phyloP scores from a whole-genome alignment of 192 early-diverging fungal species.

The Gonapodya sp. region DNA sequence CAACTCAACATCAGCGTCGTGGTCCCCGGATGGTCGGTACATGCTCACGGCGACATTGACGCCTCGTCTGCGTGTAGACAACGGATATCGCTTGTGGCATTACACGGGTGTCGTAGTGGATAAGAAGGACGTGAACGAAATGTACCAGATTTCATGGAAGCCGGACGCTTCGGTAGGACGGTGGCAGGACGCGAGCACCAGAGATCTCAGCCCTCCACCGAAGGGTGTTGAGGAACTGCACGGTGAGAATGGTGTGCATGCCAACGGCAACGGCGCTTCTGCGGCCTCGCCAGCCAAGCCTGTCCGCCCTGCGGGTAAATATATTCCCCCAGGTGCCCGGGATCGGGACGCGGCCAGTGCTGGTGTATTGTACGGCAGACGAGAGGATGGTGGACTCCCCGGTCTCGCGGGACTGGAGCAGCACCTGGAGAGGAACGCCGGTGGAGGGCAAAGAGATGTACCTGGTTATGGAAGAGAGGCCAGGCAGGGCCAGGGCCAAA shows the following conservation, averaged over 20 bases:
- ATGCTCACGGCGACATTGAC: conserved; percentile 89
- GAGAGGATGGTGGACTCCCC: not conserved
- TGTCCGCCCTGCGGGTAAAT: not conserved
- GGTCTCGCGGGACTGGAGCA: conserved; percentile 6
- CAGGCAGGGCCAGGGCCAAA: conserved; percentile 31
- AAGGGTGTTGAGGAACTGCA: not conserved
- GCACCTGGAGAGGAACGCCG: not conserved
- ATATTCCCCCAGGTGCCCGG: conserved; percentile 4
- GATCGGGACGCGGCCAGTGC: not conserved
- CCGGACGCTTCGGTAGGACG: not conserved
- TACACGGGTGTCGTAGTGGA: conserved; percentile 79
- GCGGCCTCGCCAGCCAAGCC: not conserved
- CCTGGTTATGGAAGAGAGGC: conserved; percentile 14
- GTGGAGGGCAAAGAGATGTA: conserved; percentile 1
- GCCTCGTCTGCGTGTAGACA: conserved; percentile 91
- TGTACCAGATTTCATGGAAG: conserved; percentile 59
- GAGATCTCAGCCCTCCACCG: conserved; percentile 7
- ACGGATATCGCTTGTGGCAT: conserved; percentile 95
- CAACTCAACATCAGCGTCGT: conserved; percentile 77
- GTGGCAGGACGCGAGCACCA: not conserved
- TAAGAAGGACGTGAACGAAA: conserved; percentile 66
- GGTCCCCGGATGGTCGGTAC: conserved; percentile 88
- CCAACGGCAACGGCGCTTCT: not conserved
- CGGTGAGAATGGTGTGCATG: not conserved
- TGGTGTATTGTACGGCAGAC: not conserved